A percentile compares a stretch with the other conserved stretches of the same genome.
Conservation (phyloP, 768 basidiomycete species). For the Russula abietina region DNA sequence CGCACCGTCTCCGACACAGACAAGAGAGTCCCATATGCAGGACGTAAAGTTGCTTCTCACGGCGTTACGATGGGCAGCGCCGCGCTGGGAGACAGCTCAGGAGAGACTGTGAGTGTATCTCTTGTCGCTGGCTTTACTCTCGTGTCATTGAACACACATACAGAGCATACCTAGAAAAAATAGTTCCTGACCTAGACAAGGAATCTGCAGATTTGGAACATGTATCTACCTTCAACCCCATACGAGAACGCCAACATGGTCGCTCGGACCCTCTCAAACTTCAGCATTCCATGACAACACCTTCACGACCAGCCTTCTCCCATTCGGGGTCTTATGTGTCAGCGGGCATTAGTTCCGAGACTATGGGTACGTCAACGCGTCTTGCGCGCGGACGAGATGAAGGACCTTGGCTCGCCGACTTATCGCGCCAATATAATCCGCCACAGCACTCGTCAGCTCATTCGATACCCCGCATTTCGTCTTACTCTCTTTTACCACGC, state of each 20-base stretch:
- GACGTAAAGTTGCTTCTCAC: slow-evolving; percentile 15
- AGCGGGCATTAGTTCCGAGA: not conserved
- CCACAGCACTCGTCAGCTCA: not conserved
- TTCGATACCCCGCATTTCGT: slow-evolving; percentile 5
- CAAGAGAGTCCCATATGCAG: slow-evolving; percentile 14
- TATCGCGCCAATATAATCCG: not conserved
- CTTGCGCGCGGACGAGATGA: not conserved
- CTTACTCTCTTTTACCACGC: not conserved
- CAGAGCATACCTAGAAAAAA: slow-evolving; percentile 20
- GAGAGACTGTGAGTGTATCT: slow-evolving; percentile 13
- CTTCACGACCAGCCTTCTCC: slow-evolving; percentile 1
- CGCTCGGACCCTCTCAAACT: not conserved
- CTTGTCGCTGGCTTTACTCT: not conserved
- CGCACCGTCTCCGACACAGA: not conserved
- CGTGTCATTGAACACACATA: not conserved
- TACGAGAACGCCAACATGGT: not conserved
- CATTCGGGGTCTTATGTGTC: not conserved
- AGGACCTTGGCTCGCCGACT: slow-evolving; percentile 1
- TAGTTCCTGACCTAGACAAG: slow-evolving; percentile 13
- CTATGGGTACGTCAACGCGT: not conserved
- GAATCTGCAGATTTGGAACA: not conserved
- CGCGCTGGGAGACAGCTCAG: slow-evolving; percentile 23
- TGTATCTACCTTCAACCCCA: not conserved
- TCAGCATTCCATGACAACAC: not conserved
- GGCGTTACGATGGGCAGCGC: slow-evolving; percentile 21